Evolutionary conservation across 768 basidiomycete species (phyloP).

Genomic region (Phaffia tasmanica): DNA sequence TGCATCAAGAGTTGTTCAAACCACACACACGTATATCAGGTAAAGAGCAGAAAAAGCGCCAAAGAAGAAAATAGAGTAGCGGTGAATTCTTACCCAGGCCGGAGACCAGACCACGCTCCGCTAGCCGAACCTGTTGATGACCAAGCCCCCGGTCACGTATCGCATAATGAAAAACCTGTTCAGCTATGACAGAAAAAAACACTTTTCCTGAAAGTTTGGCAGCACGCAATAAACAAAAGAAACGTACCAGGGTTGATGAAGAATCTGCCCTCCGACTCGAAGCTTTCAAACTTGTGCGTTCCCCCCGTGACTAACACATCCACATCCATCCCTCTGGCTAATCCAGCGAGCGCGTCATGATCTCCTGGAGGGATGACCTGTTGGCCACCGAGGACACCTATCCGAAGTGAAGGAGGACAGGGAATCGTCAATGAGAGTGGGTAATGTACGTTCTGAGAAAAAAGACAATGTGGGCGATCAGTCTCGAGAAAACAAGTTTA

Average conservation of each 20-base stretch:
- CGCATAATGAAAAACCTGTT: background rate
- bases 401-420: slow-evolving; percentile 50
- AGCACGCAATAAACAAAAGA: slow-evolving; percentile 1
- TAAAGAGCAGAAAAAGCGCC: background rate
- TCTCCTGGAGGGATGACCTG: slow-evolving; percentile 76
- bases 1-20: slow-evolving; percentile 33
- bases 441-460: slow-evolving; percentile 13
- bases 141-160: background rate
- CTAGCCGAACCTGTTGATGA: slow-evolving; percentile 64
- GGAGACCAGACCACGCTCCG: slow-evolving; percentile 79
- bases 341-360: slow-evolving; percentile 71
- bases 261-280: slow-evolving; percentile 81
- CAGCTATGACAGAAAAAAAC: background rate
- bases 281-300: slow-evolving; percentile 93
- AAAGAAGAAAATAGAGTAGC: background rate
- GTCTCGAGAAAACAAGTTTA: background rate
- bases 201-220: slow-evolving; percentile 4
- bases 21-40: background rate
- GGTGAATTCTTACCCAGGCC: slow-evolving; percentile 47
- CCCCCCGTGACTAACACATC: slow-evolving; percentile 89
- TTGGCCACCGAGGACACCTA: slow-evolving; percentile 74
- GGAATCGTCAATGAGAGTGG: slow-evolving; percentile 18
- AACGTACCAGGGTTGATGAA: slow-evolving; percentile 59
- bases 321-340: slow-evolving; percentile 93
- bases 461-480: background rate